phyloP scores from a whole-genome alignment of 1,284 basidiomycete genomes.

The Gastroboletus turbinatus region DNA sequence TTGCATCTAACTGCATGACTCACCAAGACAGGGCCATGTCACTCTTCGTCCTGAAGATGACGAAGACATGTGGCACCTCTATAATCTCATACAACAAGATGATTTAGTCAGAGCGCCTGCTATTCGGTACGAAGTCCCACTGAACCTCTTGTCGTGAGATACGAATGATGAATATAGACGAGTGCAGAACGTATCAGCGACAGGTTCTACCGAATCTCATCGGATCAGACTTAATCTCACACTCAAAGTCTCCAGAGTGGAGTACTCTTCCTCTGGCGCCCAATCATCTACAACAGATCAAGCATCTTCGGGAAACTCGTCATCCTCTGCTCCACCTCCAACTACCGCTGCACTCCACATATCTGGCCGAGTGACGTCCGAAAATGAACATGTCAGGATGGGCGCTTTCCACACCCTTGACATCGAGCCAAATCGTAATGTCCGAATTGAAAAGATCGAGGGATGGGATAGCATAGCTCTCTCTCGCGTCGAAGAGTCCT shows the following conservation, averaged over 20 bases:
- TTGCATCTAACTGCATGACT: constrained; percentile 10
- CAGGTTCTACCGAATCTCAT: constrained; percentile 92
- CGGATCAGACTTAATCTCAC: constrained; percentile 87
- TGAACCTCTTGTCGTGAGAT: background rate
- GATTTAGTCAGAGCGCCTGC: constrained; percentile 90
- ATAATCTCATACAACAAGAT: constrained; percentile 91
- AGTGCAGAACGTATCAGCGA: constrained; percentile 80
- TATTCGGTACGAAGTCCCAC: constrained; percentile 55
- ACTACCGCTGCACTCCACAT: constrained; percentile 79
- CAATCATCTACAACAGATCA: constrained; percentile 50
- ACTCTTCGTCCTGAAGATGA: constrained; percentile 92
- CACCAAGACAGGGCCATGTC: constrained; percentile 72
- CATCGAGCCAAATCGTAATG: constrained; percentile 88
- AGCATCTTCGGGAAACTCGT: constrained; percentile 37
- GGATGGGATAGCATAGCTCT: constrained; percentile 92
- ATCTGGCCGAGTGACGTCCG: constrained; percentile 84
- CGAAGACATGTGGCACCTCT: constrained; percentile 99
- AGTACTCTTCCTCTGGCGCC: constrained; percentile 68
- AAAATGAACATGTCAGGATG: constrained; percentile 91
- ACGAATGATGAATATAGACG: constrained; percentile 41
- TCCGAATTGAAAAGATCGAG: constrained; percentile 85
- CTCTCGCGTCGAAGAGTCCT: constrained; percentile 83
- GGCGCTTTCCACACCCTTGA: constrained; percentile 97
- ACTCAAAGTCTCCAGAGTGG: constrained; percentile 68
- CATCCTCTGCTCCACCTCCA: constrained; percentile 40